phyloP scores from a whole-genome alignment of 148 eudicot species.

The Spergularia marina region DNA sequence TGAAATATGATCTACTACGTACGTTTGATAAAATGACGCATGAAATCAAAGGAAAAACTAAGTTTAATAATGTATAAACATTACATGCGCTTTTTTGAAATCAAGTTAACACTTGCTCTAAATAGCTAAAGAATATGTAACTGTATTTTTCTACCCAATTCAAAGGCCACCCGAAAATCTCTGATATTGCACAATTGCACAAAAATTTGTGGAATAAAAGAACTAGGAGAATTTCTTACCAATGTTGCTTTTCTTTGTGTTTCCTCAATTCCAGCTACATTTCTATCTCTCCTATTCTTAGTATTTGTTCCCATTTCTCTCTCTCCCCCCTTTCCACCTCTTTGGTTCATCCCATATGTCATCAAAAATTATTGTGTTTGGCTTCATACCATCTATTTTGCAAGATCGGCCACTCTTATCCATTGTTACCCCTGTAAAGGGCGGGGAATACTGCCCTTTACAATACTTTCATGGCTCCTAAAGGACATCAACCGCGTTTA shows the following conservation, averaged over 20 bases:
- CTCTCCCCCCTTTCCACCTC: not conserved
- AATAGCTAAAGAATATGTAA: constrained; percentile 17
- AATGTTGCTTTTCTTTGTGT: constrained; percentile 11
- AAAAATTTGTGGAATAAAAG: not conserved
- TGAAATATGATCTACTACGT: no score
- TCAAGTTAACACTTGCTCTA: not conserved
- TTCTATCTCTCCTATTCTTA: constrained; percentile 23
- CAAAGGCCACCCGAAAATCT: constrained; percentile 29
- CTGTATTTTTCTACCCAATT: constrained; percentile 17
- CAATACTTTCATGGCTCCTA: constrained; percentile 21
- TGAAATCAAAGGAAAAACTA: no score
- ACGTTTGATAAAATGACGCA: no score
- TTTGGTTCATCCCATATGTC: constrained; percentile 17
- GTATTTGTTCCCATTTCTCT: constrained; percentile 12
- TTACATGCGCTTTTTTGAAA: no score
- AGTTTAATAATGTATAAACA: no score
- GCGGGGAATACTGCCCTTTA: constrained; percentile 45
- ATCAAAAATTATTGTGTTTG: constrained; percentile 15
- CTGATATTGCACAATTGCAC: constrained; percentile 8
- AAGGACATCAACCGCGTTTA: not conserved
- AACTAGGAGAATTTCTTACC: not conserved
- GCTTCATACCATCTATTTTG: constrained; percentile 16
- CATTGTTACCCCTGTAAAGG: constrained; percentile 33
- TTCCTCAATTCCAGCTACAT: not conserved
- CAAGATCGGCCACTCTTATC: constrained; percentile 17